Conservation (phyloP, 371 early-diverging fungal genomes). For the Rhizomucor pusillus region DNA sequence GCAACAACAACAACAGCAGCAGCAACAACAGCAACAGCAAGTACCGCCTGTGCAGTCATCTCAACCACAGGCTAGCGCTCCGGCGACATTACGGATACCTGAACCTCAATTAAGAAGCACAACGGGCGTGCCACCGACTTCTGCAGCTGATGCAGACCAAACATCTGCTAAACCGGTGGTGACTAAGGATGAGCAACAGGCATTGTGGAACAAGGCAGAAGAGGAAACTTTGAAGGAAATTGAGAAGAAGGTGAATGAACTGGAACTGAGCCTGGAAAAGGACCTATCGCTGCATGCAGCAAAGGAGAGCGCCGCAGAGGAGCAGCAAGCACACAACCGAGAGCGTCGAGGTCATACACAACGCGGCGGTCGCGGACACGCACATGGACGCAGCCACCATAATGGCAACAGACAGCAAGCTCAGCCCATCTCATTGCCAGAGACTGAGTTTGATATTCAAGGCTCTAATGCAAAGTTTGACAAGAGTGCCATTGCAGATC, state of each 20-base stretch:
- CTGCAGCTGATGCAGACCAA: background rate
- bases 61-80: background rate
- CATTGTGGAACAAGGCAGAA: background rate
- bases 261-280: background rate
- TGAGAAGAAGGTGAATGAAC: background rate
- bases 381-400: background rate
- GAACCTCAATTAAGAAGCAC: background rate
- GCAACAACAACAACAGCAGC: slow-evolving; percentile 21
- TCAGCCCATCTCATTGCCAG: slow-evolving; percentile 1
- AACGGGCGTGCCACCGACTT: background rate
- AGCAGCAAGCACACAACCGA: slow-evolving; percentile 15
- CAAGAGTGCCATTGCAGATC: slow-evolving; percentile 75
- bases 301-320: background rate
- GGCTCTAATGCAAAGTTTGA: slow-evolving; percentile 90
- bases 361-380: background rate
- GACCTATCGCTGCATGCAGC: background rate
- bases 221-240: background rate
- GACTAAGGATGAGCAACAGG: slow-evolving; percentile 3
- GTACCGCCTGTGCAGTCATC: slow-evolving; percentile 4
- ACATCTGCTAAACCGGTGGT: background rate
- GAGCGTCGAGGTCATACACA: slow-evolving; percentile 41
- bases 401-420: slow-evolving; percentile 5
- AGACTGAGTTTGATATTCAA: slow-evolving; percentile 93
- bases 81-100: too few species aligned
- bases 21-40: slow-evolving; percentile 21